A percentile compares a stretch with the other conserved stretches of the same genome.
Conservation (phyloP, 495 filamentous ascomycete species). For the Immersiella caudata region DNA sequence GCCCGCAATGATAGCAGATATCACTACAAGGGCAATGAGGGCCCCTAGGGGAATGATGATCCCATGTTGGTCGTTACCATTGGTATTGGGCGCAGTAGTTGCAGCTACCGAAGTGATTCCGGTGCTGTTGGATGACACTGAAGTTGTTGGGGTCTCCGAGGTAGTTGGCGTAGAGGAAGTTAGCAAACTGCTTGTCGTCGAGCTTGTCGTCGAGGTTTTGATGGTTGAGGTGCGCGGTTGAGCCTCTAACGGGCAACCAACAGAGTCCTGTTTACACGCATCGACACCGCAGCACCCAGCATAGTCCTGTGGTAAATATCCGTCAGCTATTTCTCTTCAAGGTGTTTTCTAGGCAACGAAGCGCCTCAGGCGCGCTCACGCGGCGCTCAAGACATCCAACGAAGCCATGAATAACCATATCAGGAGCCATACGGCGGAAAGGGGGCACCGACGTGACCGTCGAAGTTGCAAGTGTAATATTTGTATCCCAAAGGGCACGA, state of each 20-base stretch:
- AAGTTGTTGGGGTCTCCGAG: not conserved
- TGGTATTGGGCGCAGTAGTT: not conserved
- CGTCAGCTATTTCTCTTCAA: no score
- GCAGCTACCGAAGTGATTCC: not conserved
- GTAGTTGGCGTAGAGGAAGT: not conserved
- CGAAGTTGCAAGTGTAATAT: not conserved
- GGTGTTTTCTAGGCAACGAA: no score
- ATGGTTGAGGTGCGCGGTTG: not conserved
- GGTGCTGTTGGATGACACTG: not conserved
- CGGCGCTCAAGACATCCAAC: no score
- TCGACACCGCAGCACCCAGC: constrained; percentile 30
- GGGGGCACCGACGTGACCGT: not conserved
- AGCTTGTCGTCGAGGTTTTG: not conserved
- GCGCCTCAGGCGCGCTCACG: no score
- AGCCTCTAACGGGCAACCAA: constrained; percentile 26
- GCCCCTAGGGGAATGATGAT: constrained; percentile 23
- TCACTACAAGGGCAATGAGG: constrained; percentile 29
- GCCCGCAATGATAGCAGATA: constrained; percentile 16
- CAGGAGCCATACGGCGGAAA: no score
- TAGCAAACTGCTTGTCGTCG: not conserved
- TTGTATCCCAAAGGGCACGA: not conserved
- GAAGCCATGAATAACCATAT: no score
- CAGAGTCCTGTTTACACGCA: constrained; percentile 24
- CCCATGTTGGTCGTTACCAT: constrained; percentile 16
- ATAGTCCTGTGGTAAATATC: no score